Base-by-base conservation (phyloP, 352 stramenopile genomes). In the Globisporangium perplexum region DNA sequence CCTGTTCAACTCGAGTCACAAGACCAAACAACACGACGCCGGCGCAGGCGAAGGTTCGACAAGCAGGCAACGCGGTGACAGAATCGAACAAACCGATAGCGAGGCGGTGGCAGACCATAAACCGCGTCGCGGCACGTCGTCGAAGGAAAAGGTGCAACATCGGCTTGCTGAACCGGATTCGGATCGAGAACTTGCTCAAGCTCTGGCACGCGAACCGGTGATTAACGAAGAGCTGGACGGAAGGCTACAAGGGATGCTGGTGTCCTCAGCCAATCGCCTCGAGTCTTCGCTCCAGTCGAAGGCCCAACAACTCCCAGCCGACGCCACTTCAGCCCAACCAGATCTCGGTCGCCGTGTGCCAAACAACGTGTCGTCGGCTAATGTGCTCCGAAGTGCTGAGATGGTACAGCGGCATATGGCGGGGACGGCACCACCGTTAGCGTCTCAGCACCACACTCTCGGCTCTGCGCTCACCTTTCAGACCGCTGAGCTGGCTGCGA, bases 1-100 rank as follows among this genome's bases (percentile, higher is more conserved):
- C 26, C 65, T 81, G 1, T 86, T 88, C 57, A 75, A 69, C n/a
- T 61, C 69, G 7, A 85, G 55, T n/a, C 74, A 83, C 50, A 69
- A 70, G 54, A 38, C 36, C 7, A 44, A 53, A 28, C 60, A 48
- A 22, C 54, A 53, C 35, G 56, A 31, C 12, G 36, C 47, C 1
- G 53, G 45, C 15, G 45, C 60, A 47, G 24, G 17, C 20, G 42
- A 50, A 3, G 47, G 55, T 28, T 5, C 33, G 22, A 12, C 14
- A 18, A 17, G 5, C 33, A 38, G 12, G 31, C 31, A 38, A 38
- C 8, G 12, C 11, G 8, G 4, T 1, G 12, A 15, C 31, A 15
- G 12, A 2, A 38, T 15, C 8, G 1, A 38, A n/a, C n/a, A n/a
- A n/a, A n/a, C n/a, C n/a, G n/a, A n/a, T 8, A 15, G 31, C 31